Evolutionary conservation across 2,329 filamentous ascomycete species (phyloP).

Genomic region (Ophiostoma himal-ulmi): DNA sequence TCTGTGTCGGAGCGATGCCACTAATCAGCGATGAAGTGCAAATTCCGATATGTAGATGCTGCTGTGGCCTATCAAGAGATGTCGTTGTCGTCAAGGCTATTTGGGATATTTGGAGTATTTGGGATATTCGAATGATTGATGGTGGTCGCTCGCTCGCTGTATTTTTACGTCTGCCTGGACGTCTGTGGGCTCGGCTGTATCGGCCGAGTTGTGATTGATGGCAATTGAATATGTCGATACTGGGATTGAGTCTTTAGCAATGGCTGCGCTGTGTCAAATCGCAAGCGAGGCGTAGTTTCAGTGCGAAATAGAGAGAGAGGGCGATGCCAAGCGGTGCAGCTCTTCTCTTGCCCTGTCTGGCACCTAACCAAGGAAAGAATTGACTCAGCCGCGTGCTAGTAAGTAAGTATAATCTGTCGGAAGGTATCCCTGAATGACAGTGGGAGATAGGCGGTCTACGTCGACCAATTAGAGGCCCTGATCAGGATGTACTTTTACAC

Average conservation of each 20-base stretch:
- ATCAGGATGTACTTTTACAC: no score
- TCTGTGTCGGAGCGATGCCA: conserved; percentile 13
- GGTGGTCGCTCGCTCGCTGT: neutral
- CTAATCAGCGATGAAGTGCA: neutral
- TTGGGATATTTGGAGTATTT: neutral
- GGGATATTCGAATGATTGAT: neutral
- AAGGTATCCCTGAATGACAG: no score
- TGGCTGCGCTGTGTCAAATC: neutral
- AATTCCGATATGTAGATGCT: neutral
- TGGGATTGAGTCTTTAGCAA: neutral
- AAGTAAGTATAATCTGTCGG: conserved; percentile 7
- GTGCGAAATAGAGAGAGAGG: neutral
- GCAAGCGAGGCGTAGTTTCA: neutral
- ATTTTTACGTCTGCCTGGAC: neutral
- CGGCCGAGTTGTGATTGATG: neutral
- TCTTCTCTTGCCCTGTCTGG: neutral
- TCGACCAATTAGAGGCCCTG: no score
- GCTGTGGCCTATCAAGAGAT: neutral
- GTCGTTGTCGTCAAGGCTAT: neutral
- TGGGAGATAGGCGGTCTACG: no score
- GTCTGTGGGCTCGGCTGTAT: neutral
- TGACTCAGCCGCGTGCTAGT: conserved; percentile 10
- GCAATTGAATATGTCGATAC: neutral
- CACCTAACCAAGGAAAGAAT: neutral
- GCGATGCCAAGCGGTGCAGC: neutral